Percentiles rank a stretch among this genome's conserved stretches.
These are phyloP conservation scores for Saposhnikovia divaricata DNA, from an alignment of 129 eudicot species.

Conservation along the genomic window DNA sequence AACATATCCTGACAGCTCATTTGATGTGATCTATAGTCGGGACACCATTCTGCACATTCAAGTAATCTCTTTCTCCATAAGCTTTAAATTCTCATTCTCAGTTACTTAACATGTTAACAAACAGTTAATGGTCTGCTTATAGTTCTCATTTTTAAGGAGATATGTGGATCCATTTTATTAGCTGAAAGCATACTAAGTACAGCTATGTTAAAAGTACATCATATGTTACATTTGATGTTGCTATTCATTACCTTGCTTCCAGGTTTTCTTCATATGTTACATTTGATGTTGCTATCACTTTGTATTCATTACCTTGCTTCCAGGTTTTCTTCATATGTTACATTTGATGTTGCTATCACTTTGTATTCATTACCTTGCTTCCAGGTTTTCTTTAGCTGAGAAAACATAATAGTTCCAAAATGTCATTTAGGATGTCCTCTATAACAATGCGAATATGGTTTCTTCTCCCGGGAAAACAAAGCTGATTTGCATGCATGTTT, in stretches of 20 bases:
- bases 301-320: background rate
- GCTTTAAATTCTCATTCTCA: background rate
- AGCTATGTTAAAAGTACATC: background rate
- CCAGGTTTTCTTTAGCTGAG: background rate
- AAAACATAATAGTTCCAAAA: background rate
- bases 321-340: constrained; percentile 2
- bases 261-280: background rate
- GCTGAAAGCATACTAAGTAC: background rate
- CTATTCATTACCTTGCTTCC: background rate
- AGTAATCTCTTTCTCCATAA: constrained; percentile 29
- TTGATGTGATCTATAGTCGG: constrained; percentile 96
- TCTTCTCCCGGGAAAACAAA: background rate
- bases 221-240: background rate
- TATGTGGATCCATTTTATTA: background rate
- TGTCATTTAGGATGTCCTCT: background rate
- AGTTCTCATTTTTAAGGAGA: background rate
- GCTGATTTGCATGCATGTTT: background rate
- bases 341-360: background rate
- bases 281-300: background rate
- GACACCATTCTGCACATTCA: constrained; percentile 97
- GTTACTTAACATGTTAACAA: background rate
- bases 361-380: background rate
- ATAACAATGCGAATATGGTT: background rate
- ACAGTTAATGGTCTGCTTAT: background rate
- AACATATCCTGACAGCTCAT: constrained; percentile 62